phyloP scores from a whole-genome alignment of 495 filamentous ascomycete species.

The Xylaria flabelliformis region DNA sequence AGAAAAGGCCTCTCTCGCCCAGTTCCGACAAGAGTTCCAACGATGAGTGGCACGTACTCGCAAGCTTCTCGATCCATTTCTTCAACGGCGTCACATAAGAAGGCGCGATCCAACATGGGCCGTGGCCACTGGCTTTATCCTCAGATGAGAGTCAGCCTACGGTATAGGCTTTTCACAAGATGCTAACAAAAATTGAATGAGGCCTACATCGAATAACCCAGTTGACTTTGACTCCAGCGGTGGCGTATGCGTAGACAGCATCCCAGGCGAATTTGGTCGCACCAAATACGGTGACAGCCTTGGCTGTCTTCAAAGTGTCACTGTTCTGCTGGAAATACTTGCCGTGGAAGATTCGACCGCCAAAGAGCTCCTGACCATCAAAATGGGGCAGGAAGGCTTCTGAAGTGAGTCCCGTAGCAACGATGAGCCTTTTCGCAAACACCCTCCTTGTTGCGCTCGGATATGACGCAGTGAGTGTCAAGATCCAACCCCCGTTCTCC shows the following conservation, averaged over 20 bases:
- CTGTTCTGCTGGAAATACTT: constrained; percentile 54
- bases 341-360: constrained; percentile 66
- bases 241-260: constrained; percentile 69
- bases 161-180: background rate
- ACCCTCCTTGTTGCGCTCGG: constrained; percentile 28
- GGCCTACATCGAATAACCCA: constrained; percentile 73
- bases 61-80: constrained; percentile 63
- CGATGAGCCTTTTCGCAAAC: constrained; percentile 34
- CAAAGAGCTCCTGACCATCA: constrained; percentile 40
- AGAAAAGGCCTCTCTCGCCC: constrained; percentile 1
- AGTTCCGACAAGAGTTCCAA: background rate
- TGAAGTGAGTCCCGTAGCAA: constrained; percentile 42
- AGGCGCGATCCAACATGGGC: constrained; percentile 71
- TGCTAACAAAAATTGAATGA: background rate
- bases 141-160: constrained; percentile 23
- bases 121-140: constrained; percentile 64
- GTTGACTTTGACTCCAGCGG: constrained; percentile 68
- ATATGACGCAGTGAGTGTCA: constrained; percentile 38
- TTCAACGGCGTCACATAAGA: constrained; percentile 47
- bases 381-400: constrained; percentile 41
- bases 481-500: constrained; percentile 41
- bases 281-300: constrained; percentile 66
- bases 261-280: constrained; percentile 78
- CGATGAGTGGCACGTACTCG: constrained; percentile 46
- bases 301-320: constrained; percentile 40